Base-by-base conservation (phyloP, 106 monocot genomes). In the Ottelia alismoides region DNA sequence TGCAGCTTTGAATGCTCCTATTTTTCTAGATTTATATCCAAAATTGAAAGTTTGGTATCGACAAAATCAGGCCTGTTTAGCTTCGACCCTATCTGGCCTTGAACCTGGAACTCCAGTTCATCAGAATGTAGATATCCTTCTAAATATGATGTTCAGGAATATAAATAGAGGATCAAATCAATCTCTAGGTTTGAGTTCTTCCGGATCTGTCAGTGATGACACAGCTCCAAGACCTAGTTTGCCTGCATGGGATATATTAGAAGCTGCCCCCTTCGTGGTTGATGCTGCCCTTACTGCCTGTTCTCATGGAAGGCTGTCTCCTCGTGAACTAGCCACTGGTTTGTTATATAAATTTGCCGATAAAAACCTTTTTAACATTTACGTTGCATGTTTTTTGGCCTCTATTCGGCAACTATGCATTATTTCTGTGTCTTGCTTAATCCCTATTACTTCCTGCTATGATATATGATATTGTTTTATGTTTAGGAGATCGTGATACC, bases 231-330 rank as follows among this genome's bases (percentile, higher is more conserved):
- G 82, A 45, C 89, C 90, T 45, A 82, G 73, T 55, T 64, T 98
- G 50, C 74, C 82, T 61, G 98, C 98, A 60, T 98, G 98, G 98
- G 98, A 98, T 28, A 86, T 98, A 47, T 74, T 98, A 85, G 90
- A 98, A 72, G 98, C 90, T 48, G 85, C 83, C 55, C 98, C 98
- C 43, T 98, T 90, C 78, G 89, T 98, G 9, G 82, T 89, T 73
- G 98, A 98, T 77, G 82, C 98, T 73, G 85, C 85, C 52, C 79
- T 98, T 48, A 82, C 79, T 48, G 98, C 98, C 47, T 98, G 98
- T 75, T 74, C 98, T 23, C 90, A 98, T 58, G 85, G 75, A 63
- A 85, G 70, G 58, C 53, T 98, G 25, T 98, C 69, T 63, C 90
- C 98, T 25, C 89, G 98, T 61, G 98, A 90, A 70, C 51, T 98